Evolutionary conservation across 371 early-diverging fungal genomes (phyloP), one percentile per base, ranked within the genome.

Genomic region (Dichotomocladium elegans): DNA sequence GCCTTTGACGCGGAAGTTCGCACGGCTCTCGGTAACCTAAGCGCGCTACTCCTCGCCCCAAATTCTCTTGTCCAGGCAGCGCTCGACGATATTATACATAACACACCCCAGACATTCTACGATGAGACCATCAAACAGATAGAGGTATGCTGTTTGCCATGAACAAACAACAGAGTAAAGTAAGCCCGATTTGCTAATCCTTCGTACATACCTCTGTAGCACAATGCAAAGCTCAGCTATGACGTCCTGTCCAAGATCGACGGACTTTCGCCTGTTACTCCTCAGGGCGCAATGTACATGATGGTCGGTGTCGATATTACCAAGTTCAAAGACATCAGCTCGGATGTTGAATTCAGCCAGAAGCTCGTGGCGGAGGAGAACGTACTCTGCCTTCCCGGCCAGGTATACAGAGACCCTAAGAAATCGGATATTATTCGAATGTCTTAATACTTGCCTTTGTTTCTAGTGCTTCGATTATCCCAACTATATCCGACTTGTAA

Each of bases 271-370:
- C 86, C 89, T 35, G 82, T 95, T 19, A 65, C 80, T 9, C 94
- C 95, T 19, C 91, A 94, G 72, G 95, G 94, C 42, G 94, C 95
- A 45, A 94, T 95, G 94, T 95, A 93, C 65, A 80, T 93, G 74
- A 95, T 95, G 95, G 85, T 91, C 22, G 83, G 85, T 25, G 81
- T 93, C 48, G 68, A 91, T 47, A 42, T 85, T 15, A 66, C 66
- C n/a, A 64, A 83, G 51, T 94, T 95, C 66, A 78, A 79, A 54
- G 88, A 80, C 42, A 85, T 95, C 45, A 51, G 60, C 2, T 78
- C 86, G 42, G 94, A 92, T 57, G 80, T 90, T 22, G 86, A 90
- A 33, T 93, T 94, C 57, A 85, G 86, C 41, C 87, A 88, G 58
- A 87, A 86, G 66, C 79, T 95, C 47, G 75, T 88, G 44, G 80